Conservation (phyloP, 2,329 filamentous ascomycete species). For the Trichoderma sp. region DNA sequence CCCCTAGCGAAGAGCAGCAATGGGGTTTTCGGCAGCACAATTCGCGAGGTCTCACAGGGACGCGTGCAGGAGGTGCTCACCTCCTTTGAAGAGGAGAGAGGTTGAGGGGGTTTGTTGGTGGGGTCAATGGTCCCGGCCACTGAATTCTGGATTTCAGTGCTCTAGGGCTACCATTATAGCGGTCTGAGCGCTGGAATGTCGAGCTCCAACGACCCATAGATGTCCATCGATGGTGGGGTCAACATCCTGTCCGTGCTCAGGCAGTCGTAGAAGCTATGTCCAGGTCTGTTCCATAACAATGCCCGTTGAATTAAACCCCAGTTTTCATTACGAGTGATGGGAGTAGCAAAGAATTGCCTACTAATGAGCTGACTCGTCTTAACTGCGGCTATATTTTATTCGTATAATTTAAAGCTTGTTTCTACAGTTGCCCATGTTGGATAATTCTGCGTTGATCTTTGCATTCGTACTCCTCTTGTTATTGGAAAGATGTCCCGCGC, state of each 20-base stretch:
- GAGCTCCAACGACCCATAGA: background rate
- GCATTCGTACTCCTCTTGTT: background rate
- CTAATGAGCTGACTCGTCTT: background rate
- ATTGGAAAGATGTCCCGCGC: background rate
- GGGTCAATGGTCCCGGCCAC: background rate
- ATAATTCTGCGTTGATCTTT: background rate
- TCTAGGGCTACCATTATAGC: background rate
- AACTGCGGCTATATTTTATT: background rate
- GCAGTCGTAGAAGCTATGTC: background rate
- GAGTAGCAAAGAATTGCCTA: background rate
- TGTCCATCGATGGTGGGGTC: no score
- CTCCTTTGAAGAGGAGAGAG: conserved; percentile 10
- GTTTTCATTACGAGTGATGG: background rate
- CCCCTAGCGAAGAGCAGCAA: conserved; percentile 22
- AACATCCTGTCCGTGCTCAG: no score
- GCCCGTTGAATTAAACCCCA: background rate
- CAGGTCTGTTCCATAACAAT: background rate
- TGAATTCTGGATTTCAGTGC: background rate
- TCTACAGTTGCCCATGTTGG: background rate
- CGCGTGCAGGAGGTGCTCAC: conserved; percentile 13
- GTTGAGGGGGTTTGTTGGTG: conserved; percentile 11
- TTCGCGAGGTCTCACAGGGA: conserved; percentile 13
- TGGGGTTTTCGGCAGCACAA: conserved; percentile 19
- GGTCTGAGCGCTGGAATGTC: background rate
- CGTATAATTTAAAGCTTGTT: background rate